Evolutionary conservation across 75 land plant species (phyloP).

Genomic region (Cunninghamia lanceolata): DNA sequence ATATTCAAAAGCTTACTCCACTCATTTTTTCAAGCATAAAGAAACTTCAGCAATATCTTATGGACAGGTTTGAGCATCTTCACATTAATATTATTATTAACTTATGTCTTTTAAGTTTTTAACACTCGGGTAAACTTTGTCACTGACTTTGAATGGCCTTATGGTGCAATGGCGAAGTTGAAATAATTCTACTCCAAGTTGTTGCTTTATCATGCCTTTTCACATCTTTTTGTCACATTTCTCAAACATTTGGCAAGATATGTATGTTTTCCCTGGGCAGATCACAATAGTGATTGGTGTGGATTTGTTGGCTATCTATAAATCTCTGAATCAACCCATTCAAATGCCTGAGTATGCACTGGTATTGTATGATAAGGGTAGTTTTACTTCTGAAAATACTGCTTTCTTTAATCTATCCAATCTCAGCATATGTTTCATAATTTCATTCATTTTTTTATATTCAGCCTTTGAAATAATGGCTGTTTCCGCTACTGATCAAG

Average conservation of each 20-base stretch:
- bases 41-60: neutral
- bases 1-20: neutral
- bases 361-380: neutral
- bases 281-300: neutral
- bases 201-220: neutral
- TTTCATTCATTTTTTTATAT: no score
- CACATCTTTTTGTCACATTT: neutral
- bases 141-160: neutral
- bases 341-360: neutral
- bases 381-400: neutral
- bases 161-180: neutral
- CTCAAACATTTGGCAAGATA: neutral
- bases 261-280: neutral
- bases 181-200: neutral
- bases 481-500: neutral
- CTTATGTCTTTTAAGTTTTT: neutral
- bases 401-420: neutral
- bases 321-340: neutral
- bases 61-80: neutral
- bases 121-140: neutral
- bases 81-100: neutral
- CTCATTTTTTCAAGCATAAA: neutral
- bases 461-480: neutral
- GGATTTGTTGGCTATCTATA: no score
- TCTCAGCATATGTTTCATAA: neutral